Conservation (phyloP, 257 asterid genomes). For the Gentiana macrophylla region DNA sequence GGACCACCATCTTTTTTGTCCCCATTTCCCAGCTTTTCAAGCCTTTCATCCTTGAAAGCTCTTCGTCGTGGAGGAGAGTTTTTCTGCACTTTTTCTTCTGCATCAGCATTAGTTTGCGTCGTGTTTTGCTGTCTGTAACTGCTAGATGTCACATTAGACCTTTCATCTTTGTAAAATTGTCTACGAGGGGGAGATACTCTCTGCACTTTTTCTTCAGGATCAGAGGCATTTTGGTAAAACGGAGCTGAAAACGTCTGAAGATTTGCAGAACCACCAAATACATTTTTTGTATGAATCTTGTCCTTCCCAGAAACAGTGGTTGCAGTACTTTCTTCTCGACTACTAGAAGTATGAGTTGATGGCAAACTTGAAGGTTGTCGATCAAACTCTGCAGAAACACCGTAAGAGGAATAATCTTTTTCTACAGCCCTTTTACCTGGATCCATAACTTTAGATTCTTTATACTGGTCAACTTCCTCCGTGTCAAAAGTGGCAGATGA, state of each 20-base stretch:
- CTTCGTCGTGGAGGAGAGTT: conserved; percentile 72
- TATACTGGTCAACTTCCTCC: conserved; percentile 54
- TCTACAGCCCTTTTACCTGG: conserved; percentile 41
- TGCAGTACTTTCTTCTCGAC: conserved; percentile 44
- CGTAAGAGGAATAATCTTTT: conserved; percentile 47
- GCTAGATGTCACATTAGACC: conserved; percentile 17
- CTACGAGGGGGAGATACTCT: conserved; percentile 74
- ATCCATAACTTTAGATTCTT: conserved; percentile 46
- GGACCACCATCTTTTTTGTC: conserved; percentile 31
- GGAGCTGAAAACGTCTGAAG: conserved; percentile 39
- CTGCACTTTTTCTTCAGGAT: conserved; percentile 51
- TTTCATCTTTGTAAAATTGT: conserved; percentile 58
- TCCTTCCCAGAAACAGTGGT: conserved; percentile 38
- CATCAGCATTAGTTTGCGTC: conserved; percentile 20
- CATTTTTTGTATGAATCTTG: conserved; percentile 34
- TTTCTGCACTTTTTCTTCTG: conserved; percentile 60
- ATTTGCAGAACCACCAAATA: conserved; percentile 34
- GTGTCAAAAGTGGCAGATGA: conserved; percentile 36
- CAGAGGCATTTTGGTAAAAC: conserved; percentile 37
- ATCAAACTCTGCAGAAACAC: conserved; percentile 34
- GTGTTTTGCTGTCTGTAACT: neutral
- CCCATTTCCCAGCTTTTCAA: conserved; percentile 44
- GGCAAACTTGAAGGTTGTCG: conserved; percentile 36
- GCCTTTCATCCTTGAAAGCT: conserved; percentile 54
- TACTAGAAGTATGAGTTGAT: conserved; percentile 32